Evolutionary conservation across 75 land plant genomes (phyloP).

Genomic region (Sequoia sempervirens): DNA sequence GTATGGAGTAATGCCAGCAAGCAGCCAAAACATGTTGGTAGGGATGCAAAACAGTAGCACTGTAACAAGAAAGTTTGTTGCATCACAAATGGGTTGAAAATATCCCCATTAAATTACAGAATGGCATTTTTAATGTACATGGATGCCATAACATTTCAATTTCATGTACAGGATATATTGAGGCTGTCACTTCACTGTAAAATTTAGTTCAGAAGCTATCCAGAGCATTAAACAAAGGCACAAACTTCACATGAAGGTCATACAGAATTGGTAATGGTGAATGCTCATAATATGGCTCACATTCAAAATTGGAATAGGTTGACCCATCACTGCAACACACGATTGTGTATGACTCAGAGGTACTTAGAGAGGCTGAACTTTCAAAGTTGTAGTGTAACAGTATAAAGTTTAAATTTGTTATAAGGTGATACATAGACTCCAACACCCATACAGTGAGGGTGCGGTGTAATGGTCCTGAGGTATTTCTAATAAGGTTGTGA

Average conservation of each 20-base stretch:
- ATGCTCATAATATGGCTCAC: neutral
- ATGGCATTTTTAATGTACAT: neutral
- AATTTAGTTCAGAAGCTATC: neutral
- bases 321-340: too few relatives aligned
- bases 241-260: neutral
- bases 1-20: neutral
- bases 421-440: neutral
- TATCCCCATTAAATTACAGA: neutral
- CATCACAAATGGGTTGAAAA: neutral
- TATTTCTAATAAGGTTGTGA: too few relatives aligned
- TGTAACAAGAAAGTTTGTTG: neutral
- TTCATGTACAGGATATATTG: neutral
- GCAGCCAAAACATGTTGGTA: neutral
- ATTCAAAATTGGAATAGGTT: too few relatives aligned
- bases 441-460: neutral
- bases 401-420: too few relatives aligned
- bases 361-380: too few relatives aligned
- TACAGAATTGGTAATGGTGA: neutral
- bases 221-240: neutral
- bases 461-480: neutral
- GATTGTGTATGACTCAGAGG: too few relatives aligned
- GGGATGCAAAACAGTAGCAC: neutral
- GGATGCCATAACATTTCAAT: neutral
- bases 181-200: neutral
- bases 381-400: too few relatives aligned